Evolutionary conservation across 2,329 filamentous ascomycete species (phyloP).

Genomic region (Mycosphaerella sp.): DNA sequence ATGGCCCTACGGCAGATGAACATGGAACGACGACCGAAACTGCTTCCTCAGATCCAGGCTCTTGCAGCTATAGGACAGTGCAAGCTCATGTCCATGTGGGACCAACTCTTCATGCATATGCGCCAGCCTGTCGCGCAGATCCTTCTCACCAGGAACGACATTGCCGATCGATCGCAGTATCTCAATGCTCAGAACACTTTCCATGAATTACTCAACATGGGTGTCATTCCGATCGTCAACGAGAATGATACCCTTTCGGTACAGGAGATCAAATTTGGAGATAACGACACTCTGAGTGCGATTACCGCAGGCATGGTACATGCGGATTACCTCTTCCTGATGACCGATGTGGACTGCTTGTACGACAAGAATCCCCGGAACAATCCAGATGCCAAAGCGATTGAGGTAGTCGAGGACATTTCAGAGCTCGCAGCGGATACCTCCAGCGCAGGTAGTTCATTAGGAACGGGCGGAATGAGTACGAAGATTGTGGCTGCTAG

Average conservation of each 20-base stretch:
- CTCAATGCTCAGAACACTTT: constrained; percentile 96
- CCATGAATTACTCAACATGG: constrained; percentile 81
- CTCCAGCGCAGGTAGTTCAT: constrained; percentile 76
- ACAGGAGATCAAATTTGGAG: constrained; percentile 98
- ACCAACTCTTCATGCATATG: constrained; percentile 81
- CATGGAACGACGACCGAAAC: constrained; percentile 77
- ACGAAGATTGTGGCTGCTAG: constrained; percentile 94
- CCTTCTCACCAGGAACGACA: constrained; percentile 88
- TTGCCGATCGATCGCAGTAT: constrained; percentile 92
- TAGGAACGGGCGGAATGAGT: constrained; percentile 94
- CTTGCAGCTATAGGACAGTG: constrained; percentile 95
- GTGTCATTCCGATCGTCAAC: constrained; percentile 96
- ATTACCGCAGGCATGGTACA: constrained; percentile 97
- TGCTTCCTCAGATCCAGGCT: constrained; percentile 84
- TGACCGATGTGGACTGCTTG: constrained; percentile 97
- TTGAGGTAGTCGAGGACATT: constrained; percentile 90
- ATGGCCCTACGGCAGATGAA: constrained; percentile 89
- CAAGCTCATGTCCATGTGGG: constrained; percentile 90
- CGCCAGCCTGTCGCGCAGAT: constrained; percentile 91
- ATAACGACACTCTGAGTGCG: constrained; percentile 95
- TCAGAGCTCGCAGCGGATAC: constrained; percentile 76
- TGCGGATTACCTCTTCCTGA: constrained; percentile 91
- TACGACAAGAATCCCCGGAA: constrained; percentile 93
- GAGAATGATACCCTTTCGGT: constrained; percentile 97
- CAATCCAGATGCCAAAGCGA: constrained; percentile 77